Base-by-base conservation (phyloP, 768 basidiomycete genomes). In the Pisolithus sp. region DNA sequence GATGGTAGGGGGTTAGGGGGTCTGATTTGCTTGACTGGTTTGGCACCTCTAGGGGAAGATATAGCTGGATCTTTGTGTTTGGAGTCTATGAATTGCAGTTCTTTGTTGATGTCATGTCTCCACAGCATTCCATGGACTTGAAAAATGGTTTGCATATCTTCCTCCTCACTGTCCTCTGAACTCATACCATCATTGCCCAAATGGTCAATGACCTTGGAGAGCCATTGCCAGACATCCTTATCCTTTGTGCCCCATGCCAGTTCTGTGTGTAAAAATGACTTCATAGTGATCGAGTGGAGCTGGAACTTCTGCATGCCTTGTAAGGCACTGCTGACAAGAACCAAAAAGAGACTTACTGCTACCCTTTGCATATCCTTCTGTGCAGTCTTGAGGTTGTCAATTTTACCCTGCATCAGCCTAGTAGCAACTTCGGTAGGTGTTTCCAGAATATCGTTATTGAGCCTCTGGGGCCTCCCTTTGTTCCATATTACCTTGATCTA, bases 141-240 rank as follows among this genome's bases (percentile, higher is more conserved):
- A 20, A 50, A 54, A 3, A 43, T 45, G 0, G 21, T 31, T 36
- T 50, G 12, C 40, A 46, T 50, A 5, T 51, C 45, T 21, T 54
- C 15, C 6, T 55, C 3, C 4, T 40, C 31, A 44, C 54, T 55
- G 18, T 55, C 50, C n/a, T 55, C 34, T 1, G 50, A 55, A 31
- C 54, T 55, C 34, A 42, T 51, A n/a, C 46, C 50, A 48, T 55
- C 36, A 18, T 24, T 55, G 18, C 46, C 50, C 15, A 55, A 18
- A 6, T 13, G 36, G 1, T 2, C 34, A 5, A 54, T 24, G 5
- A 54, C 5, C 5, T 39, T 3, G 8, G 5, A 21, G 28, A 54
- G n/a, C 18, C 50, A 54, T 12, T 46, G 2, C 53, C 49, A 54
- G 4, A 46, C 20, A 12, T 10, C 1, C 12, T 23, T 38, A 36